phyloP scores from a whole-genome alignment of 225 moss, liverwort and hornwort species.

The Physcomitrium patens region DNA sequence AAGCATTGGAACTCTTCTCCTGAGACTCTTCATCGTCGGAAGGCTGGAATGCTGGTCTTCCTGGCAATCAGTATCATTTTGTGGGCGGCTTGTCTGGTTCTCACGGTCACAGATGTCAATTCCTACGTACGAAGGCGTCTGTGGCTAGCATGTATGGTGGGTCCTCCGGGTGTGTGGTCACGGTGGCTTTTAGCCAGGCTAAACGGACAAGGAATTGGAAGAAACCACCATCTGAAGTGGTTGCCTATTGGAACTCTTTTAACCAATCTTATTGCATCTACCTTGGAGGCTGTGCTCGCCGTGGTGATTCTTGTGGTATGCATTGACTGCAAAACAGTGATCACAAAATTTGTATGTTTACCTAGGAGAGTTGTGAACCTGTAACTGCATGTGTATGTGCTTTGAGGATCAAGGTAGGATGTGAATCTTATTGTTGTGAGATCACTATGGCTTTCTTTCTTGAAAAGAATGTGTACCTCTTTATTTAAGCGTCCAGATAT shows the following conservation, averaged over 20 bases:
- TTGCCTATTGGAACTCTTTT: constrained; percentile 86
- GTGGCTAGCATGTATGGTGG: constrained; percentile 91
- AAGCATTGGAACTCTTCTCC: constrained; percentile 42
- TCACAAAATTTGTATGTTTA: not conserved
- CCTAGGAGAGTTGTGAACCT: not conserved
- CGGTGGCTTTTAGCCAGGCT: constrained; percentile 87
- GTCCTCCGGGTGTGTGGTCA: constrained; percentile 92
- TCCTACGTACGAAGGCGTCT: constrained; percentile 63
- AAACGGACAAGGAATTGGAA: constrained; percentile 86
- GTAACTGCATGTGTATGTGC: constrained; percentile 13
- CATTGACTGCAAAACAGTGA: constrained; percentile 10
- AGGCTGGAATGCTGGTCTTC: constrained; percentile 53
- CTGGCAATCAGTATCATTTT: constrained; percentile 45
- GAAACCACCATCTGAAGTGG: constrained; percentile 64
- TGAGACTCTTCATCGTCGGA: constrained; percentile 55
- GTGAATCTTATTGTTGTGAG: not conserved
- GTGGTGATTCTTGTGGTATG: constrained; percentile 63
- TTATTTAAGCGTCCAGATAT: no score
- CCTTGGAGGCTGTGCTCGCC: constrained; percentile 65
- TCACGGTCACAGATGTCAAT: constrained; percentile 58
- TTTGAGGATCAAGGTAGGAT: not conserved
- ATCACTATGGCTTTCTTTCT: not conserved
- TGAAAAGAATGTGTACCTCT: not conserved
- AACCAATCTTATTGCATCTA: constrained; percentile 77
- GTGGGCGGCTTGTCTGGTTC: constrained; percentile 59